phyloP scores from a whole-genome alignment of 1,139 yeast species.

The Geotrichum cucujoidarum region DNA sequence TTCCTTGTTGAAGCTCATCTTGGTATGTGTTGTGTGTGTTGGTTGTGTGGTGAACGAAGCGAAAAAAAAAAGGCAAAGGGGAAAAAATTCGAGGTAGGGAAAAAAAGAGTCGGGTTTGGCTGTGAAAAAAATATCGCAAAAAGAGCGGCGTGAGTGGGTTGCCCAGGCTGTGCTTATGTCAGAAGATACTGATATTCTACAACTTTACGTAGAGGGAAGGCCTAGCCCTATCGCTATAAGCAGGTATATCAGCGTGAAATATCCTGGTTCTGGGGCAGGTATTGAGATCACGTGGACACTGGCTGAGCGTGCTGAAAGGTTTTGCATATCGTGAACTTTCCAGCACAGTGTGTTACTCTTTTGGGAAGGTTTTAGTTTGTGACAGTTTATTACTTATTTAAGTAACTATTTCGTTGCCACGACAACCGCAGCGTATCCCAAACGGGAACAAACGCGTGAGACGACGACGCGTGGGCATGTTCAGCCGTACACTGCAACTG shows the following conservation, averaged over 20 bases:
- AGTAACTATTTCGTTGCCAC: not conserved
- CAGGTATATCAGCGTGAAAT: not conserved
- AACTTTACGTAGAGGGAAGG: too few species aligned
- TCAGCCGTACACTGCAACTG: too few species aligned
- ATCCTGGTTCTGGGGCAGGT: not conserved
- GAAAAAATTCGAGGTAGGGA: slow-evolving; percentile 26
- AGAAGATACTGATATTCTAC: not conserved
- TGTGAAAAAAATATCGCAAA: slow-evolving; percentile 20
- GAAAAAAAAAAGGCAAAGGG: slow-evolving; percentile 22
- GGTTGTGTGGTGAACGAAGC: too few species aligned
- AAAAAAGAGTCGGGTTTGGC: slow-evolving; percentile 12
- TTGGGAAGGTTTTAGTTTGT: not conserved
- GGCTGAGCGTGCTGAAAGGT: not conserved
- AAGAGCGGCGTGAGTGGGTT: slow-evolving; percentile 23
- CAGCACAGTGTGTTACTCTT: not conserved
- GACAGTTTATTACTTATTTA: not conserved
- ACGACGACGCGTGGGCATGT: not conserved
- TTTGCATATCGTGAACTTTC: not conserved
- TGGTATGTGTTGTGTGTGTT: slow-evolving; percentile 17
- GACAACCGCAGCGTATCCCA: not conserved
- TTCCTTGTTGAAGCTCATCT: slow-evolving; percentile 41
- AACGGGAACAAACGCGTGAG: not conserved
- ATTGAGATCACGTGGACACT: not conserved
- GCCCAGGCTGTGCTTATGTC: not conserved
- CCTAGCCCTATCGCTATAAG: slow-evolving; percentile 4